Conservation (phyloP, 345 rosid species). For the Excoecaria cochinchinensis region DNA sequence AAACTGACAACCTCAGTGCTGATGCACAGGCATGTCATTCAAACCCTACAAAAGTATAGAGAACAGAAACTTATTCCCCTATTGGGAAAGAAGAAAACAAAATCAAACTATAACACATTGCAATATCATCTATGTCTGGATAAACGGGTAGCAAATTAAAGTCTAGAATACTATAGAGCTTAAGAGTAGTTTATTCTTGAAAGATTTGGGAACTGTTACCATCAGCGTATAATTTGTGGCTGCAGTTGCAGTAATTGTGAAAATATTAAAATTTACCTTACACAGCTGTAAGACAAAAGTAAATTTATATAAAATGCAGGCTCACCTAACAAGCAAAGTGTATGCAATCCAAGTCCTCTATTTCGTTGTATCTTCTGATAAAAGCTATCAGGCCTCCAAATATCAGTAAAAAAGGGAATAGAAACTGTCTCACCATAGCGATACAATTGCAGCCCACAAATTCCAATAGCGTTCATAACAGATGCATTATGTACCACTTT, state of each 20-base stretch:
- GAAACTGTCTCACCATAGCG: slow-evolving; percentile 93
- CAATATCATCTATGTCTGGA: background rate
- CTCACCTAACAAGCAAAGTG: slow-evolving; percentile 84
- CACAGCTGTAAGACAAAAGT: background rate
- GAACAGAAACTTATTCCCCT: background rate
- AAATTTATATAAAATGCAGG: background rate
- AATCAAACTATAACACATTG: background rate
- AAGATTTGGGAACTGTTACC: background rate
- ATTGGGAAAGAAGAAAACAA: background rate
- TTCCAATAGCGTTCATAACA: slow-evolving; percentile 87
- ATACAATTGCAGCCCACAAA: slow-evolving; percentile 88
- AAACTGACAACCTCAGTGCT: background rate
- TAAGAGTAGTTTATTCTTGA: background rate
- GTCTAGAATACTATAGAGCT: too few species aligned
- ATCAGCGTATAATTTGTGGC: background rate
- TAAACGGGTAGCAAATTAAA: background rate
- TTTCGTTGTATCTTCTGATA: slow-evolving; percentile 75
- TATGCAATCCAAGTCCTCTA: slow-evolving; percentile 68
- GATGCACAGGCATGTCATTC: background rate
- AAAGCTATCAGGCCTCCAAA: slow-evolving; percentile 94
- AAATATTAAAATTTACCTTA: background rate
- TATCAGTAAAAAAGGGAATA: slow-evolving; percentile 76
- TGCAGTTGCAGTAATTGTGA: background rate
- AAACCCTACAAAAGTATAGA: background rate
- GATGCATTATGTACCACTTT: slow-evolving; percentile 91